phyloP scores from a whole-genome alignment of 176 grass and related monocot species.

The Otatea glauca region DNA sequence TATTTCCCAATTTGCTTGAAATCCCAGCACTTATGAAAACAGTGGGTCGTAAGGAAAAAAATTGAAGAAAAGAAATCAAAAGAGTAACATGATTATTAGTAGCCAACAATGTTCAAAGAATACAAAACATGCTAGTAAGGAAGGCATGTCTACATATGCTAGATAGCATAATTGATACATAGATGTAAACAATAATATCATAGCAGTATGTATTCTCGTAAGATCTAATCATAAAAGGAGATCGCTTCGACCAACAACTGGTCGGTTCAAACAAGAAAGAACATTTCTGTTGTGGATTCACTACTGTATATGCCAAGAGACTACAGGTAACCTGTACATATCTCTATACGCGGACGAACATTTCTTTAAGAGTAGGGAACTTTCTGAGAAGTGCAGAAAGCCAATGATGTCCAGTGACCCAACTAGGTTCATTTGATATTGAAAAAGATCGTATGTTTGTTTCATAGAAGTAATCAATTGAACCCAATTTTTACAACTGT shows the following conservation, averaged over 20 bases:
- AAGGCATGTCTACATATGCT: too few species aligned
- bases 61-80: background rate
- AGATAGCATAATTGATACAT: too few species aligned
- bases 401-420: background rate
- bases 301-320: background rate
- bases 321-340: background rate
- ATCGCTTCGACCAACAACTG: too few species aligned
- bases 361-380: background rate
- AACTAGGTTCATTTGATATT: background rate
- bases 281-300: background rate
- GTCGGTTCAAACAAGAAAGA: constrained; percentile 15
- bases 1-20: background rate
- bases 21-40: constrained; percentile 19
- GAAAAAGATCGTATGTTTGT: background rate
- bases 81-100: too few species aligned
- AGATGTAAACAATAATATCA: too few species aligned
- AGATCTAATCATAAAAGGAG: too few species aligned
- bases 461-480: background rate
- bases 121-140: too few species aligned
- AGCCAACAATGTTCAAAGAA: too few species aligned
- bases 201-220: too few species aligned
- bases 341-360: background rate
- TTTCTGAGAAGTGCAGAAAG: background rate
- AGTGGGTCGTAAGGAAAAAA: background rate
- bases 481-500: background rate